Conservation (phyloP, 805 yeast species). For the Naumovozyma dairenensis region DNA sequence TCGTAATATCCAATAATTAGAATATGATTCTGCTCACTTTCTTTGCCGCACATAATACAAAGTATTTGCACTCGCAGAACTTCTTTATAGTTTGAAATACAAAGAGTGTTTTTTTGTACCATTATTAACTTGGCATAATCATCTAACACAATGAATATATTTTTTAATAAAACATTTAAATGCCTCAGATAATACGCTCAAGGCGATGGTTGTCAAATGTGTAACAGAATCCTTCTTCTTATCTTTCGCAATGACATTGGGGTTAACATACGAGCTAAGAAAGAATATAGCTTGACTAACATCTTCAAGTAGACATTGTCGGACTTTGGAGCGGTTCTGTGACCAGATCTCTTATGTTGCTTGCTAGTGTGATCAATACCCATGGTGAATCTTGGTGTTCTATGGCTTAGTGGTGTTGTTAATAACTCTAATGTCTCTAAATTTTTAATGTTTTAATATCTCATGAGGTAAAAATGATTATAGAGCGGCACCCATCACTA, state of each 20-base stretch:
- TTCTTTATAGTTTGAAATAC: too few species aligned
- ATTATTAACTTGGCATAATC: neutral
- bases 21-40: constrained; percentile 42
- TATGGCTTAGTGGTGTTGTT: too few species aligned
- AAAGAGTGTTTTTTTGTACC: neutral
- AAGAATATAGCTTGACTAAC: constrained; percentile 96
- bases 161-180: too few species aligned
- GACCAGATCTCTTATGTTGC: constrained; percentile 92
- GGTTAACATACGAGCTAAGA: constrained; percentile 90
- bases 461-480: too few species aligned
- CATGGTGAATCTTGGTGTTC: constrained; percentile 41
- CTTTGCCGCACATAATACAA: constrained; percentile 19
- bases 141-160: neutral
- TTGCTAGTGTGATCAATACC: constrained; percentile 96
- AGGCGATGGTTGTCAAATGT: neutral
- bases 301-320: constrained; percentile 98
- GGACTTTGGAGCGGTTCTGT: constrained; percentile 98
- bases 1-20: constrained; percentile 1
- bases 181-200: too few species aligned
- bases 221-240: constrained; percentile 2
- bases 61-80: constrained; percentile 32
- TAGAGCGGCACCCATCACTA: too few species aligned
- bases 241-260: neutral
- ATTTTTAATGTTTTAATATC: too few species aligned
- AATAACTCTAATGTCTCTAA: too few species aligned